Base-by-base conservation (phyloP, 352 stramenopile genomes). In the Phytophthora citrophthora region DNA sequence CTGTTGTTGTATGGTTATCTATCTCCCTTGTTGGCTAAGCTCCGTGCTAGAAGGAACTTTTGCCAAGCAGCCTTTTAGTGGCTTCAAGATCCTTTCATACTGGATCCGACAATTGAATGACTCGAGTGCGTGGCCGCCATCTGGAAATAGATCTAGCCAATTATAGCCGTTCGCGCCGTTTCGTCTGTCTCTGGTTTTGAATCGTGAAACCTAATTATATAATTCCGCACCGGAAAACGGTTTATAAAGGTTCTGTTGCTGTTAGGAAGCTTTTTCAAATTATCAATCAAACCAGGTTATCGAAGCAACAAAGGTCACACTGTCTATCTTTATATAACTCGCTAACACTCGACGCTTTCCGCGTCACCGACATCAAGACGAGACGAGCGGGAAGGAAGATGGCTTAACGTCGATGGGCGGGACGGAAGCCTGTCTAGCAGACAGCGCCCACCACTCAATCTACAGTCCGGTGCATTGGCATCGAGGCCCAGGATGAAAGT, bases 141-240 rank as follows among this genome's bases (percentile, higher is more conserved):
- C 13, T 53, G 53, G 53, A 13, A 34, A 12, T 10, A 9, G 36
- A 20, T 10, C 15, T 27, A 16, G 12, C 61, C 53, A 58, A 68
- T 62, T 43, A 38, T 4, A 49, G 23, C 4, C 13, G 3, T 34
- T 54, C 24, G 43, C 59, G 50, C n/a, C 59, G 50, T 39, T 67
- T 67, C 41, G 59, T 61, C 49, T 66, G 58, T 66, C 58, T 66
- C 41, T 66, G 46, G 18, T 51, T 47, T 45, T 13, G 6, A 1
- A n/a, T 20, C 45, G 24, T 11, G 8, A 56, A 15, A 63, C 5
- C 10, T 13, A 4, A 57, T 64, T 20, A 7, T 50, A 56, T 56
- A 45, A 38, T 8, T 16, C 18, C 16, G 56, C 46, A 64, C 56
- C 56, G 45, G 46, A 57, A 64, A 57, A 48, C 55, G 5, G 11